Conservation (phyloP, 2,329 filamentous ascomycete species). For the Monilinia laxa region DNA sequence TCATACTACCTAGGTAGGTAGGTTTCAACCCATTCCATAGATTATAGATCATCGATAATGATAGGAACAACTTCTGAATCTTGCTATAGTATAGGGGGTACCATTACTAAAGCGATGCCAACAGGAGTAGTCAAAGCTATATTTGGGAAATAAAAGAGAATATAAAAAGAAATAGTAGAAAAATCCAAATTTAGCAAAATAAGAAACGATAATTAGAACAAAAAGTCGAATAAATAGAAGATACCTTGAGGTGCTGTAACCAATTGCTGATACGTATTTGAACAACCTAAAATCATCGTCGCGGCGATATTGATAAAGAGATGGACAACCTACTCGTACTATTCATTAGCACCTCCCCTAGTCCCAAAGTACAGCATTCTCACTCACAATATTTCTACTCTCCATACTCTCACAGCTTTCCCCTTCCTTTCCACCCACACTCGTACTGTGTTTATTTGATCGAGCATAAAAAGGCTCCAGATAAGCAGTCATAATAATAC, state of each 20-base stretch:
- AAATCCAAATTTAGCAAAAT: too few species aligned
- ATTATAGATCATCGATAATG: too few species aligned
- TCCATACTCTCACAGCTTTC: slow-evolving; percentile 28
- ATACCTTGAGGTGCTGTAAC: slow-evolving; percentile 24
- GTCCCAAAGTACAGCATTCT: not conserved
- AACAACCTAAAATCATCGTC: slow-evolving; percentile 31
- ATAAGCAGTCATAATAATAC: slow-evolving; percentile 28
- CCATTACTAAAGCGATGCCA: too few species aligned
- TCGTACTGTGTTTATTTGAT: slow-evolving; percentile 25
- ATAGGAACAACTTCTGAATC: too few species aligned
- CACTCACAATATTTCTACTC: slow-evolving; percentile 27
- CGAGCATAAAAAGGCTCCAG: slow-evolving; percentile 24
- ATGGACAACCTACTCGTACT: slow-evolving; percentile 23
- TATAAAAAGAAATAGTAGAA: too few species aligned
- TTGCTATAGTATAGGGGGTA: too few species aligned
- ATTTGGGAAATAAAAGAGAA: too few species aligned
- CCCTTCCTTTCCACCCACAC: slow-evolving; percentile 27
- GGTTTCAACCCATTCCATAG: too few species aligned
- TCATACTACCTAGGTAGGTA: too few species aligned
- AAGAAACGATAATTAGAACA: too few species aligned
- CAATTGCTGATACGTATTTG: slow-evolving; percentile 33
- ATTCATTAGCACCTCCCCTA: not conserved
- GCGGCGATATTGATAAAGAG: slow-evolving; percentile 32
- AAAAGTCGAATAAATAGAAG: too few species aligned
- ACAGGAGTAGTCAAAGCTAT: too few species aligned